phyloP scores from a whole-genome alignment of 148 eudicot genomes.

The Vaccinium vitisidaea region DNA sequence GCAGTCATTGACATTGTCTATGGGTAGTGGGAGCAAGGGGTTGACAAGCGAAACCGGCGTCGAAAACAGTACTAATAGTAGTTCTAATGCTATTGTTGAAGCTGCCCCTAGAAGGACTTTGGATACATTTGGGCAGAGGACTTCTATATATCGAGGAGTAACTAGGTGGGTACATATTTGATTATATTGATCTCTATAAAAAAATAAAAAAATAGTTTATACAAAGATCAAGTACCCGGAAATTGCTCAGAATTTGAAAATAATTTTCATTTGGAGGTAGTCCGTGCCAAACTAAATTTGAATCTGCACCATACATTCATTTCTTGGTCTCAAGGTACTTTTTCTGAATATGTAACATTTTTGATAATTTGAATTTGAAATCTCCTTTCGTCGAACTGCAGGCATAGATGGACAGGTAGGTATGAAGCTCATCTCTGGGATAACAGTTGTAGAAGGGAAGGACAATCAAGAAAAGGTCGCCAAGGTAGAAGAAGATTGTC shows the following conservation, averaged over 20 bases:
- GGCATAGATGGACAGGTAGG: slow-evolving; percentile 97
- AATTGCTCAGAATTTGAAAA: neutral
- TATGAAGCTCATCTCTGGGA: slow-evolving; percentile 96
- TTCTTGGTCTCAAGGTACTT: neutral
- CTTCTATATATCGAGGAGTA: slow-evolving; percentile 93
- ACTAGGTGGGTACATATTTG: slow-evolving; percentile 50
- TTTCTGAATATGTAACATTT: neutral
- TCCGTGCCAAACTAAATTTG: neutral
- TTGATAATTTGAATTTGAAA: too few relatives aligned
- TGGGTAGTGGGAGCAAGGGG: slow-evolving; percentile 72
- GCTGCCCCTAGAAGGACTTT: slow-evolving; percentile 77
- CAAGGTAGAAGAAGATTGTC: slow-evolving; percentile 54
- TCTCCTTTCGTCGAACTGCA: slow-evolving; percentile 13
- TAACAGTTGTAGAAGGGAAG: slow-evolving; percentile 96
- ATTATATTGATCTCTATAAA: neutral
- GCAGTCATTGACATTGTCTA: slow-evolving; percentile 82
- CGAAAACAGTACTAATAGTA: slow-evolving; percentile 26
- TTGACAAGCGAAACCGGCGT: slow-evolving; percentile 47
- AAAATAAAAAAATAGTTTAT: neutral
- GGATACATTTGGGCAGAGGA: slow-evolving; percentile 94
- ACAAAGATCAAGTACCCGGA: neutral
- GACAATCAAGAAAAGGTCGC: slow-evolving; percentile 95
- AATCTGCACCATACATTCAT: neutral
- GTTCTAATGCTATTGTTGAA: slow-evolving; percentile 45
- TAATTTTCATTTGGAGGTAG: neutral